Base-by-base conservation (phyloP, 2,329 filamentous ascomycete genomes). In the Celoporthe dispersa region DNA sequence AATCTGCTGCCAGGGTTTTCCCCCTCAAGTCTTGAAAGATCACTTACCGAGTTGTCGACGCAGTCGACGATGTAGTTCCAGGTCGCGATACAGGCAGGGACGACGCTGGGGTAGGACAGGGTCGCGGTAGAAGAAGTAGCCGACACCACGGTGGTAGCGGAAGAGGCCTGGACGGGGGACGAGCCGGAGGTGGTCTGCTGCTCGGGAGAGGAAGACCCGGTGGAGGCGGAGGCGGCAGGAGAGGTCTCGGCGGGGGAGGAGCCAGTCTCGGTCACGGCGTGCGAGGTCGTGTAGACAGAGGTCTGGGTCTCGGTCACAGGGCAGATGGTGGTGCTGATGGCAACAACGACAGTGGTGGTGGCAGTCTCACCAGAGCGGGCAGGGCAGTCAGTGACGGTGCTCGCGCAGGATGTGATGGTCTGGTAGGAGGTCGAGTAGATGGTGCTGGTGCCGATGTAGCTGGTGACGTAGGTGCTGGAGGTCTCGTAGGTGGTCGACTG, bases 51-150 rank as follows among this genome's bases (percentile, higher is more conserved):
- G 90, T 97, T 97, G 83, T 93, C 90, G 76, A 86, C 86, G 88
- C 95, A 98, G 78, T 87, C 84, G 65, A 92, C 87, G 72, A 86
- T 82, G 79, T 88, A 87, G 77, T 97, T 82, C 93, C 94, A 98
- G 77, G 94, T 97, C 88, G 95, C 96, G 82, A 98, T 84, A 85
- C 95, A 98, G 78, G 89, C 89, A 73, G 95, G 94, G 64, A 98
- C 91, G 63, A 94, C 87, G 35, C 85, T 82, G 70, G 94, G 94
- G 82, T 89, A 88, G 70, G 84, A 82, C 57, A 86, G 81, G 48
- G 84, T 83, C 77, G 81, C 78, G 16, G 81, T 78, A 61, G 85
- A 80, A 51, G 75, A 75, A 53, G 79, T 71, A 35, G 79, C 75
- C 48, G 76, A 78, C 73, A 77, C 80, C 72, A 78, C 78, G 48